Base-by-base conservation (phyloP, 257 asterid species). In the Primulina eburnea region DNA sequence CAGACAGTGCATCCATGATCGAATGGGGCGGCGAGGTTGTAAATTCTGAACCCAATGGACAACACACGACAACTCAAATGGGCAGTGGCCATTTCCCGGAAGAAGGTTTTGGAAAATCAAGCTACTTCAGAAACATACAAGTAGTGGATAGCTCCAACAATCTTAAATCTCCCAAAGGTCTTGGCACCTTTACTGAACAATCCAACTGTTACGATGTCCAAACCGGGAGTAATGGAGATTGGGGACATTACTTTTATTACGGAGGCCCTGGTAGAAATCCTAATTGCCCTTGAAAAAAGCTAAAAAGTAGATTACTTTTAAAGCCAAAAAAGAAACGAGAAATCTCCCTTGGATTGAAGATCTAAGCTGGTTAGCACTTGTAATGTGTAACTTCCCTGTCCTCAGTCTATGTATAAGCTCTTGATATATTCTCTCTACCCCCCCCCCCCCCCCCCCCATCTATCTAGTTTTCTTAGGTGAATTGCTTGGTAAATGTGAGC, bases 21-120 rank as follows among this genome's bases (percentile, higher is more conserved):
- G 92, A 91, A 43, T 91, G 95, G 95, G 97, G 97, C 3, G 97
- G 97, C 5, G 97, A 91, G 79, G 91, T 89, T 21, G 96, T 91
- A 38, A 91, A 91, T 34, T 82, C 95, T 14, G 79, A 81, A 75
- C 75, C 88, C 0, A 82, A 84, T 53, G 93, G 96, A 71, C 88
- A 87, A 60, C 97, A 91, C 86, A 91, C 97, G 4, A 57, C 90
- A 4, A 91, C 97, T 4, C 93, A 91, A 71, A 91, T 91, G 97
- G 97, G 97, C 24, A 91, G 97, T 16, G 97, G 97, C 10, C 90
- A 47, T 52, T 91, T 91, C 68, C 95, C 97, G 0, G 96, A 87
- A 73, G 95, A 91, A 78, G 97, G 95, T 26, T 91, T 91, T 18
- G 97, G 95, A 26, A 89, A 86, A 59, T 62, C 97, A 20, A 82